phyloP scores from a whole-genome alignment of 140 eudicot species.

The Flaveria floridana region DNA sequence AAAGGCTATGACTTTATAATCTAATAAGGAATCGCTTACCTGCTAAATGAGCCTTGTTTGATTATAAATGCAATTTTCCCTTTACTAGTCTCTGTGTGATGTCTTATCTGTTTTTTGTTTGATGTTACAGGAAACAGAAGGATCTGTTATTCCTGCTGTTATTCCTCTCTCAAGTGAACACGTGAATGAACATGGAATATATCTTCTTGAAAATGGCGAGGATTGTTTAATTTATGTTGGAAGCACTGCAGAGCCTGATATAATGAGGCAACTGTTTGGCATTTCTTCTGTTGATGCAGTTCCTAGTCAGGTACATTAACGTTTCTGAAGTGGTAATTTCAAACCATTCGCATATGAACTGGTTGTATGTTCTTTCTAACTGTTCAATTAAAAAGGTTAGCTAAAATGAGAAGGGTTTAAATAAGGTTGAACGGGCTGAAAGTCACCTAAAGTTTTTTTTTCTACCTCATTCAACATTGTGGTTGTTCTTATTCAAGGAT shows the following conservation, averaged over 20 bases:
- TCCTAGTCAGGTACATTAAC: constrained; percentile 68
- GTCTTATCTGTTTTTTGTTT: background rate
- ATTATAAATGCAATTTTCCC: background rate
- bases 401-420: background rate
- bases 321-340: background rate
- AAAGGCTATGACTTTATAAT: background rate
- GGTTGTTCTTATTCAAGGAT: background rate
- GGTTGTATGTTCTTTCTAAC: background rate
- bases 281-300: constrained; percentile 68
- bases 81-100: background rate
- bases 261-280: constrained; percentile 59
- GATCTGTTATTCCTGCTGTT: constrained; percentile 57
- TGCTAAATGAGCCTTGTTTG: background rate
- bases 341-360: background rate
- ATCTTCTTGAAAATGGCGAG: constrained; percentile 91
- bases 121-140: constrained; percentile 61
- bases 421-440: constrained; percentile 5
- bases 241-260: constrained; percentile 53
- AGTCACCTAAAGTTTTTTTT: background rate
- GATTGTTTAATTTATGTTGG: constrained; percentile 90
- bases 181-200: constrained; percentile 71
- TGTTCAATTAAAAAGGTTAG: background rate
- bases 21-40: background rate
- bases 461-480: background rate
- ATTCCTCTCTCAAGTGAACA: constrained; percentile 92